Evolutionary conservation across 2,329 filamentous ascomycete genomes (phyloP).

Genomic region (Phialophora macrospora): DNA sequence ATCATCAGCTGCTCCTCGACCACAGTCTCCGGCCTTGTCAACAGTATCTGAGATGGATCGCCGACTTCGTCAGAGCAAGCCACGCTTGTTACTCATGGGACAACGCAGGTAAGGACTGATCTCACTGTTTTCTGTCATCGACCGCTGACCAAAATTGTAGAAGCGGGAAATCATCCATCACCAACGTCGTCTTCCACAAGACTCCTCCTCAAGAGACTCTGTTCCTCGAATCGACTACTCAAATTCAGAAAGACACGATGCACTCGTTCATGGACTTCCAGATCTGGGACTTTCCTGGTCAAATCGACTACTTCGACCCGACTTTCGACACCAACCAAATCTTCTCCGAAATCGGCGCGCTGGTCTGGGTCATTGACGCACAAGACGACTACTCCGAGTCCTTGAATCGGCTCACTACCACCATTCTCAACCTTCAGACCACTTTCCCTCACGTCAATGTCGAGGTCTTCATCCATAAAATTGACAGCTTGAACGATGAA

Average conservation of each 20-base stretch:
- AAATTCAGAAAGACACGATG: slow-evolving; percentile 93
- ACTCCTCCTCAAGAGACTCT: slow-evolving; percentile 93
- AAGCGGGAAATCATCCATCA: slow-evolving; percentile 97
- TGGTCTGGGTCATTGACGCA: slow-evolving; percentile 98
- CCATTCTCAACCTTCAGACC: slow-evolving; percentile 85
- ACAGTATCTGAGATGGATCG: slow-evolving; percentile 30
- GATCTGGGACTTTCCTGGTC: slow-evolving; percentile 95
- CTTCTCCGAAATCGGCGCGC: slow-evolving; percentile 88
- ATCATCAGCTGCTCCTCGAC: slow-evolving; percentile 1
- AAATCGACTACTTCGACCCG: slow-evolving; percentile 89
- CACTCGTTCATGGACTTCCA: slow-evolving; percentile 99
- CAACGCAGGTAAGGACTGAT: slow-evolving; percentile 73
- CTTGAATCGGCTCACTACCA: slow-evolving; percentile 81
- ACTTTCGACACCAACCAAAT: slow-evolving; percentile 83
- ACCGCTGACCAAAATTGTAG: slow-evolving; percentile 54
- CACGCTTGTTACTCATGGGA: slow-evolving; percentile 89
- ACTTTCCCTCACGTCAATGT: slow-evolving; percentile 93
- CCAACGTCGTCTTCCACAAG: slow-evolving; percentile 99
- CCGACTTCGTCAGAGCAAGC: slow-evolving; percentile 68
- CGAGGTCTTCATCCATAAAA: slow-evolving; percentile 98
- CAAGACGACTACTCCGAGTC: slow-evolving; percentile 97
- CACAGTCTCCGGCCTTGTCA: not conserved
- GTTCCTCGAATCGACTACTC: slow-evolving; percentile 91
- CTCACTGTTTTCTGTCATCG: not conserved
- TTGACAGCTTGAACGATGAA: slow-evolving; percentile 95